Evolutionary conservation across 257 asterid genomes (phyloP).

Genomic region (Solanum lignicaule): DNA sequence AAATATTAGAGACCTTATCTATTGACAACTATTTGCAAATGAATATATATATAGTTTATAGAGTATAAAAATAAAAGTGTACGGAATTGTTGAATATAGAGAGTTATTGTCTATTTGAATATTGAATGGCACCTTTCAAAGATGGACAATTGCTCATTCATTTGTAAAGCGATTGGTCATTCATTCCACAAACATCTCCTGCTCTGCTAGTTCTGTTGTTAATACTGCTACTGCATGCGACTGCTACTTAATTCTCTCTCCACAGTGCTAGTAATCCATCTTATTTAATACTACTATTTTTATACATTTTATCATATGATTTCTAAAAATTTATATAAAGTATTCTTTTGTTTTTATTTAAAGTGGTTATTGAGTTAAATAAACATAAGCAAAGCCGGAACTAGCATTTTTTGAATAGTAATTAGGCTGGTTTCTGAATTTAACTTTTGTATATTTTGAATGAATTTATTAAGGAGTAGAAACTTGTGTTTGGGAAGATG

Average conservation of each 20-base stretch:
- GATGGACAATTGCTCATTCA: constrained; percentile 19
- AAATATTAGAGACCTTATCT: too few species aligned
- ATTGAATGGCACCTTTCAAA: constrained; percentile 41
- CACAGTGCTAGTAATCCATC: neutral
- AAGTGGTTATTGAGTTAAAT: neutral
- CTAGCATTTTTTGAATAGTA: neutral
- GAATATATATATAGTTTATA: too few species aligned
- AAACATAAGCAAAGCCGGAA: neutral
- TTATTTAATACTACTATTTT: neutral
- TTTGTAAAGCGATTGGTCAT: constrained; percentile 6
- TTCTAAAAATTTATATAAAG: too few species aligned
- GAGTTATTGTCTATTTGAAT: constrained; percentile 21
- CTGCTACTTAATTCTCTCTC: neutral
- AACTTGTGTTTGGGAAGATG: too few species aligned
- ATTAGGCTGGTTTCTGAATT: neutral
- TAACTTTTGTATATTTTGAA: neutral
- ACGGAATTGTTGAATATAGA: neutral
- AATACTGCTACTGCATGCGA: neutral
- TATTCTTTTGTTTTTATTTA: too few species aligned
- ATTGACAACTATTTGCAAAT: too few species aligned
- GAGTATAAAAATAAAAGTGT: too few species aligned
- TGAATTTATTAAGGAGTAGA: neutral
- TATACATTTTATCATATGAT: too few species aligned
- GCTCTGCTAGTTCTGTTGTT: neutral
- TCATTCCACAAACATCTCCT: neutral